Conservation (phyloP, 176 grass and related monocot genomes). For the Musa schizocarpa region DNA sequence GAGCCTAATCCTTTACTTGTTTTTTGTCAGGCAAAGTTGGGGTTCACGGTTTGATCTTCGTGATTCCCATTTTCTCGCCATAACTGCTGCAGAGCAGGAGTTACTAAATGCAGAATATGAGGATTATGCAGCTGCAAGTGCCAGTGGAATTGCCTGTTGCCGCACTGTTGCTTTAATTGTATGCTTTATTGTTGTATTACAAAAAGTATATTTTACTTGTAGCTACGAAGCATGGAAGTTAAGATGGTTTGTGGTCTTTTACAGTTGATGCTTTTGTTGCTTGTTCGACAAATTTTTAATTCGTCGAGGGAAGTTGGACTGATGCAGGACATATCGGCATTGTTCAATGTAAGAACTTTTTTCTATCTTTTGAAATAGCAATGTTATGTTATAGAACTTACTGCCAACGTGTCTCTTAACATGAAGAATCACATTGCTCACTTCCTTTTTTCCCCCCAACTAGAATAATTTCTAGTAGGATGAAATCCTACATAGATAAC, state of each 20-base stretch:
- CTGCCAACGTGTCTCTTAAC: not conserved
- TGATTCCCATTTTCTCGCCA: constrained; percentile 21
- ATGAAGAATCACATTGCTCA: no score
- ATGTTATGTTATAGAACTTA: not conserved
- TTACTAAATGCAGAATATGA: constrained; percentile 13
- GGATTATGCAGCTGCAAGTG: constrained; percentile 17
- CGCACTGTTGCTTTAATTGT: constrained; percentile 18
- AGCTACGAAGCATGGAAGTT: not conserved
- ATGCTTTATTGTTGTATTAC: not conserved
- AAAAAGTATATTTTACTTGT: not conserved
- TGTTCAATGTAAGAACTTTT: constrained; percentile 12
- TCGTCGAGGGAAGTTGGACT: constrained; percentile 6
- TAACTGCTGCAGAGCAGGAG: constrained; percentile 14
- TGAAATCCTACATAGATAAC: no score
- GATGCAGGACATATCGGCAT: constrained; percentile 9
- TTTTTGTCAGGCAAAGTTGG: constrained; percentile 19
- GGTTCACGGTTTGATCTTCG: constrained; percentile 12
- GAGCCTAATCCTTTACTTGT: not conserved
- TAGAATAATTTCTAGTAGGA: no score
- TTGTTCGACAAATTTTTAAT: constrained; percentile 17
- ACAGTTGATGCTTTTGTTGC: constrained; percentile 17
- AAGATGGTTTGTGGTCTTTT: not conserved
- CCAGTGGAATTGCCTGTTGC: constrained; percentile 14
- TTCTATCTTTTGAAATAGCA: not conserved
- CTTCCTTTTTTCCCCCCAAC: no score